phyloP scores from a whole-genome alignment of 2,329 filamentous ascomycete genomes.

The Ilyonectria destructans region DNA sequence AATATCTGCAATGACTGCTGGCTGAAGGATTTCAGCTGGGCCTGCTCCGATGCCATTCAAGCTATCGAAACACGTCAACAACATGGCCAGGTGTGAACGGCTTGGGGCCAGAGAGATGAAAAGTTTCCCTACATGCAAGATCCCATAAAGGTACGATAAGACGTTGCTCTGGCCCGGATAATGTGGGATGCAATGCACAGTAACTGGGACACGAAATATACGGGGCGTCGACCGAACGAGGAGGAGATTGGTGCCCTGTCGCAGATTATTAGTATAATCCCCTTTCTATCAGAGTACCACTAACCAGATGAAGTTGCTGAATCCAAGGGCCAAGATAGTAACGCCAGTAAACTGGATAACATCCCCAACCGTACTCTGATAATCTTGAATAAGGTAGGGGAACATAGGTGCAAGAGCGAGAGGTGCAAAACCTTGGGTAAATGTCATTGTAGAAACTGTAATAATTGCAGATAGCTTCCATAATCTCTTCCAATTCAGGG shows the following conservation, averaged over 20 bases:
- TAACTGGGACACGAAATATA: constrained; percentile 22
- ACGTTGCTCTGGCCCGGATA: constrained; percentile 21
- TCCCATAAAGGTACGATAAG: constrained; percentile 28
- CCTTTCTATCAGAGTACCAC: background rate
- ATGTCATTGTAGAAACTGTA: constrained; percentile 16
- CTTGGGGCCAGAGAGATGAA: too few relatives aligned
- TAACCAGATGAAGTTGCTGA: constrained; percentile 32
- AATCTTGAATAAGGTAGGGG: constrained; percentile 20
- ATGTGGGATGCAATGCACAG: constrained; percentile 27
- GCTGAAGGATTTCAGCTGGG: constrained; percentile 5
- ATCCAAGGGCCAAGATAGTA: too few relatives aligned
- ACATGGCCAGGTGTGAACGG: background rate
- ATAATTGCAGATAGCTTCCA: constrained; percentile 20
- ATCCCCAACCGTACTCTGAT: constrained; percentile 4
- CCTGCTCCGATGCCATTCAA: constrained; percentile 8
- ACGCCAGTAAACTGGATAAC: constrained; percentile 31
- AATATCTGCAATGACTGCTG: constrained; percentile 2
- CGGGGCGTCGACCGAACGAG: constrained; percentile 20
- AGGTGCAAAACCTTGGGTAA: constrained; percentile 21
- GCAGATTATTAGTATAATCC: background rate
- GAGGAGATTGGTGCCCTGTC: constrained; percentile 18
- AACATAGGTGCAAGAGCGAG: constrained; percentile 15
- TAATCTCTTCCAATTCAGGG: constrained; percentile 10
- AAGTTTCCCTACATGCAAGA: constrained; percentile 11
- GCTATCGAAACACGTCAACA: background rate